Evolutionary conservation across 2,329 filamentous ascomycete genomes (phyloP).

Genomic region (Hypoxylon rubiginosum): DNA sequence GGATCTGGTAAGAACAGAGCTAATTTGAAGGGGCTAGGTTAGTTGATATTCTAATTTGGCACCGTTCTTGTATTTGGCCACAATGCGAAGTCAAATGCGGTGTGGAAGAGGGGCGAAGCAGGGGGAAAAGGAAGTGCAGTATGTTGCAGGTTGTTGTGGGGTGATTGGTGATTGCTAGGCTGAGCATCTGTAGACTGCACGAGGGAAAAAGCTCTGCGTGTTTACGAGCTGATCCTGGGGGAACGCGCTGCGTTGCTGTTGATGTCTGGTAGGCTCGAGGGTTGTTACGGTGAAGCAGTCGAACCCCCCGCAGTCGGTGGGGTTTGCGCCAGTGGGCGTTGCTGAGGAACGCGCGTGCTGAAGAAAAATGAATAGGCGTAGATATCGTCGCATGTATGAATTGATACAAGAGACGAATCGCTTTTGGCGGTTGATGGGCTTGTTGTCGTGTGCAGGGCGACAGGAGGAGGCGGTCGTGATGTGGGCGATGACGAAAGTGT

Average conservation of each 20-base stretch:
- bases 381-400: slow-evolving; percentile 46
- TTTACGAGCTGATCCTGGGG: slow-evolving; percentile 13
- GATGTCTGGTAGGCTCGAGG: slow-evolving; percentile 28
- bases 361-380: slow-evolving; percentile 35
- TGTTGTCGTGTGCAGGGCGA: slow-evolving; percentile 40
- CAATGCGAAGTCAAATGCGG: slow-evolving; percentile 24
- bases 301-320: slow-evolving; percentile 52
- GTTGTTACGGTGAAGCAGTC: slow-evolving; percentile 44
- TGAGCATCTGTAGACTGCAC: slow-evolving; percentile 8
- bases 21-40: slow-evolving; percentile 29
- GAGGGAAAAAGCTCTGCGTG: slow-evolving; percentile 8
- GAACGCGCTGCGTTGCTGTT: slow-evolving; percentile 32
- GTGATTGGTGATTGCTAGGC: slow-evolving; percentile 6
- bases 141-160: slow-evolving; percentile 1
- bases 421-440: slow-evolving; percentile 40
- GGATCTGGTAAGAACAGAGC: slow-evolving; percentile 37
- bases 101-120: slow-evolving; percentile 18
- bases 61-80: slow-evolving; percentile 15
- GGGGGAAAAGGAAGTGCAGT: slow-evolving; percentile 3
- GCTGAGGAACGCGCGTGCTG: slow-evolving; percentile 46
- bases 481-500: slow-evolving; percentile 53
- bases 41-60: slow-evolving; percentile 11
- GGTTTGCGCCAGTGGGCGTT: slow-evolving; percentile 54
- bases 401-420: slow-evolving; percentile 45
- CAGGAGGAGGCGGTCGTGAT: slow-evolving; percentile 46